Evolutionary conservation across 2,329 filamentous ascomycete species (phyloP), one percentile per base, ranked within the genome.

Genomic region (Metarhizium rileyi): DNA sequence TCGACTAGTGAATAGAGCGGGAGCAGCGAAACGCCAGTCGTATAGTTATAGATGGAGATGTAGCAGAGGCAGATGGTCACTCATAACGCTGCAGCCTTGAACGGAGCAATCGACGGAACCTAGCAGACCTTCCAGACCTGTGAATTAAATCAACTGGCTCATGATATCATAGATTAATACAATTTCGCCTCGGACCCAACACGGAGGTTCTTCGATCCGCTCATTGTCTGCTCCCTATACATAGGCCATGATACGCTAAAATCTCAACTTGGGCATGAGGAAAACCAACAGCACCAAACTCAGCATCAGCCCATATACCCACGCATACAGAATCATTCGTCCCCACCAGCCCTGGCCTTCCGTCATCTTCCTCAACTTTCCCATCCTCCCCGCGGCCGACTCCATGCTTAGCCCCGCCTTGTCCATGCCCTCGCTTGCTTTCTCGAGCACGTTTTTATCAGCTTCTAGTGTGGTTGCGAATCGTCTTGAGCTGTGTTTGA

Each of bases 291-390:
- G 59, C 33, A 95, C 71, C 18, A 89, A 78, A 25, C 81, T 69
- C n/a, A 94, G 59, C 83, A 89, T 91, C 54, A 96, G 66, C 27
- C 80, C 88, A 59, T 84, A 86, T 45, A 96, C 90, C 76, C 87
- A 86, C 36, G 75, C 84, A 71, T 93, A 95, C 53, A 96, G 73
- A 68, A 91, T 74, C 72, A 95, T 79, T 47, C 90, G 72, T 5
- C 86, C 90, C 81, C 79, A 89, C 86, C 86, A 94, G 0, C 90
- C 90, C 63, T 85, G 84, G 3, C 90, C 90, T 70, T 96, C 91
- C 16, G 85, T 89, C 82, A 95, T 89, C 47, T 77, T 77, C 57
- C 80, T 74, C 62, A 97, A 66, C 59, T 79, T 76, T 1, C 87
- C 84, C 87, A 97, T 94, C 54, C 81, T 74, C 55, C 80, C 78